Conservation (phyloP, 352 stramenopile species). For the Phytophthora meadii region DNA sequence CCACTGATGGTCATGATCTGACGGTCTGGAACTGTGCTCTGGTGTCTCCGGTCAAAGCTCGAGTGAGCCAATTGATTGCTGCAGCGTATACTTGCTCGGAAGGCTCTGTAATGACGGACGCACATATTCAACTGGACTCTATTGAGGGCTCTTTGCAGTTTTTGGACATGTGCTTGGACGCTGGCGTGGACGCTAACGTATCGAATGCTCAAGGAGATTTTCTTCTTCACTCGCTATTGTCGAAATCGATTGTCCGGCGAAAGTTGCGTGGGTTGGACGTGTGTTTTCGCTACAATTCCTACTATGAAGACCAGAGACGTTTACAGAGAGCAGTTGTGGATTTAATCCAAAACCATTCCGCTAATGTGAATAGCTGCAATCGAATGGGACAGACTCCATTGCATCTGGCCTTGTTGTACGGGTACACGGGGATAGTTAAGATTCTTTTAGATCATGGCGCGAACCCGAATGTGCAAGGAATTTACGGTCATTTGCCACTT, state of each 20-base stretch:
- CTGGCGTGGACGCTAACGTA: constrained; percentile 61
- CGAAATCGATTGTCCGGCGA: constrained; percentile 52
- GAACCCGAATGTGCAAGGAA: constrained; percentile 68
- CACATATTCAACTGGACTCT: constrained; percentile 39
- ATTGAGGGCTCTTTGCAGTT: constrained; percentile 43
- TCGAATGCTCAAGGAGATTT: constrained; percentile 70
- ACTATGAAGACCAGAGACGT: constrained; percentile 23
- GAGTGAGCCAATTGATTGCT: constrained; percentile 24
- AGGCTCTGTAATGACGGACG: neutral
- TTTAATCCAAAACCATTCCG: constrained; percentile 45
- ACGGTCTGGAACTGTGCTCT: constrained; percentile 67
- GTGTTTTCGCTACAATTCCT: constrained; percentile 69
- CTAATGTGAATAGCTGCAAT: constrained; percentile 70
- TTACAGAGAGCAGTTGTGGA: constrained; percentile 31
- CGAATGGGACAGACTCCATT: constrained; percentile 66
- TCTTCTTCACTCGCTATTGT: constrained; percentile 68
- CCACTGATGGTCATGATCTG: constrained; percentile 51
- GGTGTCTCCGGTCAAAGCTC: constrained; percentile 34
- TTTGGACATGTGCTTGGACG: constrained; percentile 43
- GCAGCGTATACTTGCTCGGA: constrained; percentile 15
- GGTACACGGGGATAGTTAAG: constrained; percentile 47
- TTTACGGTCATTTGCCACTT: constrained; percentile 60
- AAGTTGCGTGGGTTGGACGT: constrained; percentile 61
- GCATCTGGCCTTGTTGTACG: constrained; percentile 73
- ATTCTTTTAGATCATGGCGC: constrained; percentile 53